phyloP scores from a whole-genome alignment of 1,284 basidiomycete genomes.

The Sporisorium scitamineum region DNA sequence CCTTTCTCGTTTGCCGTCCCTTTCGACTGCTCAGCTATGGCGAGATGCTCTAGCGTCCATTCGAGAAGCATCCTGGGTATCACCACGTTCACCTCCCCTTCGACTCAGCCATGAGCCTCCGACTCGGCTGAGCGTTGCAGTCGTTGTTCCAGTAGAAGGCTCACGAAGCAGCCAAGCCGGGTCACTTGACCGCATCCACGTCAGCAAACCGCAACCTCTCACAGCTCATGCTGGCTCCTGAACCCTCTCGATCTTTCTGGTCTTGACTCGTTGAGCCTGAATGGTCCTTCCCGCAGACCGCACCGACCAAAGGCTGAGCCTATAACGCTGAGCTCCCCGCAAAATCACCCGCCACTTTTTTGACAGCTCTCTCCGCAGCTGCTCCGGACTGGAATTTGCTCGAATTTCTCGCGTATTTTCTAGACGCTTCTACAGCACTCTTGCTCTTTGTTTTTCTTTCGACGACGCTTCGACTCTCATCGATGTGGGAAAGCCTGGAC shows the following conservation, averaged over 20 bases:
- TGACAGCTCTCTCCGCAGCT: slow-evolving; percentile 23
- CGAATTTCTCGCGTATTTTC: slow-evolving; percentile 26
- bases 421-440: slow-evolving; percentile 22
- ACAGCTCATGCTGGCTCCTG: slow-evolving; percentile 1
- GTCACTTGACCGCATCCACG: slow-evolving; percentile 4
- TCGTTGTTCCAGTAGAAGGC: not conserved
- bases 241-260: slow-evolving; percentile 19
- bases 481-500: too few relatives aligned
- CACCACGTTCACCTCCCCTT: not conserved
- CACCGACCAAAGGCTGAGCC: not conserved
- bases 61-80: not conserved
- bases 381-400: not conserved
- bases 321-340: not conserved
- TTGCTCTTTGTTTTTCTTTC: not conserved
- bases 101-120: slow-evolving; percentile 14
- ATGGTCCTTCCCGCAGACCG: too few relatives aligned
- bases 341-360: not conserved
- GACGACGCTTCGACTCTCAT: not conserved
- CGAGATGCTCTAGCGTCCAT: not conserved
- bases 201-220: not conserved
- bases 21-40: not conserved
- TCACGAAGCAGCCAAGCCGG: not conserved
- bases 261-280: too few relatives aligned
- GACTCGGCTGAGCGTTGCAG: too few relatives aligned
- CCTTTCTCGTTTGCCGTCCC: not conserved